phyloP scores from a whole-genome alignment of 2,329 filamentous ascomycete species.

The Scedosporium minutisporum region DNA sequence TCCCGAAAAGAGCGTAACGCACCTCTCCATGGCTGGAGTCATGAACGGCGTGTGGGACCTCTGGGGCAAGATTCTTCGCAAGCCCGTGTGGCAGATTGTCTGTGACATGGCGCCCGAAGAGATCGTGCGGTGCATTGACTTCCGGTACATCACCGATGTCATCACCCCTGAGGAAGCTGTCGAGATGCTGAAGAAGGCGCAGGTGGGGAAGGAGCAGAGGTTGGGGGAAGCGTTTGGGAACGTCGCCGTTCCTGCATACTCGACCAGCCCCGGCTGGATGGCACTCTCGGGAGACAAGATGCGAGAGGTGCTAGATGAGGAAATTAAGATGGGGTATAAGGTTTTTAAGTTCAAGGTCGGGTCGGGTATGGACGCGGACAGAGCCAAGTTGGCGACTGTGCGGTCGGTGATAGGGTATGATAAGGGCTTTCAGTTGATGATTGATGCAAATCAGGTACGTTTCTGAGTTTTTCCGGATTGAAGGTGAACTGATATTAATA shows the following conservation, averaged over 20 bases:
- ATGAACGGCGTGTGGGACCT: conserved; percentile 65
- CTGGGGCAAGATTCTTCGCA: conserved; percentile 55
- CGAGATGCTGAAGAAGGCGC: conserved; percentile 45
- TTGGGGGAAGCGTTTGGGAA: conserved; percentile 50
- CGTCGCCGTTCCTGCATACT: conserved; percentile 57
- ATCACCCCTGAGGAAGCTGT: conserved; percentile 58
- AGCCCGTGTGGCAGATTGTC: conserved; percentile 61
- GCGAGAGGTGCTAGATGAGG: conserved; percentile 48
- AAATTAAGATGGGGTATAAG: conserved; percentile 48
- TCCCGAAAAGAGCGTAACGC: conserved; percentile 62
- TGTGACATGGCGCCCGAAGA: conserved; percentile 61
- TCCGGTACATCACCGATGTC: conserved; percentile 61
- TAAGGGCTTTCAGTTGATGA: conserved; percentile 56
- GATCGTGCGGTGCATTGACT: conserved; percentile 59
- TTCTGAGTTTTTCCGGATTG: neutral
- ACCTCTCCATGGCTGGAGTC: conserved; percentile 57
- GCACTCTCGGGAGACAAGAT: conserved; percentile 61
- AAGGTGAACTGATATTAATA: too few relatives aligned
- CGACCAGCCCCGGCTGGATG: conserved; percentile 59
- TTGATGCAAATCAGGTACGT: conserved; percentile 57
- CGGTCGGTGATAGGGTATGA: conserved; percentile 56
- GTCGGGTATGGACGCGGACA: conserved; percentile 46
- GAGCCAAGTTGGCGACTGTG: conserved; percentile 46
- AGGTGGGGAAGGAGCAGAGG: conserved; percentile 47
- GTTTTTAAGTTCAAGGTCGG: conserved; percentile 65